These are phyloP conservation scores for Corinectria fuckeliana DNA, from an alignment of 2,329 filamentous ascomycete genomes.

Conservation along the genomic window DNA sequence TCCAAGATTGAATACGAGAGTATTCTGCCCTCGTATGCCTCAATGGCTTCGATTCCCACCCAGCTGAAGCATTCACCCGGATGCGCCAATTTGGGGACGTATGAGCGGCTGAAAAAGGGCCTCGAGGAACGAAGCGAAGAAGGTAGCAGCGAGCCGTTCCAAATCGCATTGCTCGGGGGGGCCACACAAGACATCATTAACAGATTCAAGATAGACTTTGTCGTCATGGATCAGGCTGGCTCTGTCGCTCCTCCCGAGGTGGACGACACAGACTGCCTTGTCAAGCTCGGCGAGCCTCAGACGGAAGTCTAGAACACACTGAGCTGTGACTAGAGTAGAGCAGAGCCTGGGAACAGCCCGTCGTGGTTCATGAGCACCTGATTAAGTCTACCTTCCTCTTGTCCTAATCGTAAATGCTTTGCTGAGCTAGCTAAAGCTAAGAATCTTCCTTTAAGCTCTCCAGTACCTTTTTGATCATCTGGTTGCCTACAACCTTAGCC, in stretches of 20 bases:
- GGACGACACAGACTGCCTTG: constrained; percentile 4
- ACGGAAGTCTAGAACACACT: background rate
- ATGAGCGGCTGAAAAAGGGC: background rate
- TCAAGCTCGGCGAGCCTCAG: constrained; percentile 7
- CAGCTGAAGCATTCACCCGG: constrained; percentile 35
- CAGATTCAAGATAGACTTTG: constrained; percentile 8
- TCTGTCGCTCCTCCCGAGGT: constrained; percentile 3
- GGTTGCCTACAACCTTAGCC: constrained; percentile 86
- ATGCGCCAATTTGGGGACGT: constrained; percentile 32
- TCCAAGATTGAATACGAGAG: constrained; percentile 14
- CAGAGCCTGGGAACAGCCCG: background rate
- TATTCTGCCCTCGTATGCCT: background rate
- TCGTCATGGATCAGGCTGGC: constrained; percentile 5
- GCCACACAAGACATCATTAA: background rate
- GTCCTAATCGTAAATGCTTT: background rate
- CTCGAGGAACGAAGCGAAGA: background rate
- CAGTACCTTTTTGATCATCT: constrained; percentile 96
- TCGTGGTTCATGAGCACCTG: background rate
- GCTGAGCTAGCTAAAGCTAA: background rate
- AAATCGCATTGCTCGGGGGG: background rate
- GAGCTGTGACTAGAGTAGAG: background rate
- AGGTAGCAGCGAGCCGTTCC: background rate
- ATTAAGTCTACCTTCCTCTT: background rate
- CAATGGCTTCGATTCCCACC: constrained; percentile 7
- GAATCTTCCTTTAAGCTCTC: constrained; percentile 68